phyloP scores from a whole-genome alignment of 2,329 filamentous ascomycete species.

The Tolypocladium tropicale region DNA sequence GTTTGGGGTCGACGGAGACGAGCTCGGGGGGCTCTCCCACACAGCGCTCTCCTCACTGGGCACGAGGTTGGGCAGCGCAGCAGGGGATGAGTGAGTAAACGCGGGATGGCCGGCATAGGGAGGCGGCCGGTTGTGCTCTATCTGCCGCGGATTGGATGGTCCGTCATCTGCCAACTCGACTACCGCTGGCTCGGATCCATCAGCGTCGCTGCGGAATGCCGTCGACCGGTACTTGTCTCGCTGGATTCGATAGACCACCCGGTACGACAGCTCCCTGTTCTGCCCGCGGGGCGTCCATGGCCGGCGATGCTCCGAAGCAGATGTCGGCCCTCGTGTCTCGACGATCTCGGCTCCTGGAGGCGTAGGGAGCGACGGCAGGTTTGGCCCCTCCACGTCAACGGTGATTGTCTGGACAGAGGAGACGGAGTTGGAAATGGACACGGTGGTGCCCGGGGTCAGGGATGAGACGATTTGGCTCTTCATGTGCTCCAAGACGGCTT shows the following conservation, averaged over 20 bases:
- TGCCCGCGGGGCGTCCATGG: conserved; percentile 8
- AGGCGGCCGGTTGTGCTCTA: not conserved
- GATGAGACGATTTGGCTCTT: conserved; percentile 45
- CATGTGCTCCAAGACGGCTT: conserved; percentile 32
- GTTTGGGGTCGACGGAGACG: not conserved
- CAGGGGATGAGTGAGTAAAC: not conserved
- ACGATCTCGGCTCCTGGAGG: conserved; percentile 50
- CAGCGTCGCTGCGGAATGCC: conserved; percentile 24
- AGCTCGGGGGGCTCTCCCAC: not conserved
- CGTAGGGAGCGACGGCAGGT: conserved; percentile 39
- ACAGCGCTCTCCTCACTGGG: not conserved
- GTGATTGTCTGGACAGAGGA: conserved; percentile 54
- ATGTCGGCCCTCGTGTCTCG: conserved; percentile 27
- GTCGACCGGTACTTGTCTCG: conserved; percentile 38
- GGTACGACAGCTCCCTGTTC: conserved; percentile 29
- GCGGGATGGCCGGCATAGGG: not conserved
- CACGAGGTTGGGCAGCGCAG: not conserved
- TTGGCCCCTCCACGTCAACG: conserved; percentile 47
- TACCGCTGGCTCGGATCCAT: conserved; percentile 13
- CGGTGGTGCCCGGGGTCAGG: conserved; percentile 43
- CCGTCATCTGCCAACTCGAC: conserved; percentile 17
- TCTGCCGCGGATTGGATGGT: not conserved
- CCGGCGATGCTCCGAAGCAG: conserved; percentile 4
- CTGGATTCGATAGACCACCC: conserved; percentile 49
- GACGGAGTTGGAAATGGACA: conserved; percentile 49